Percentiles rank a stretch among this genome's conserved stretches.
Conservation (phyloP, 2,329 filamentous ascomycete genomes). For the Microdochium paspali region DNA sequence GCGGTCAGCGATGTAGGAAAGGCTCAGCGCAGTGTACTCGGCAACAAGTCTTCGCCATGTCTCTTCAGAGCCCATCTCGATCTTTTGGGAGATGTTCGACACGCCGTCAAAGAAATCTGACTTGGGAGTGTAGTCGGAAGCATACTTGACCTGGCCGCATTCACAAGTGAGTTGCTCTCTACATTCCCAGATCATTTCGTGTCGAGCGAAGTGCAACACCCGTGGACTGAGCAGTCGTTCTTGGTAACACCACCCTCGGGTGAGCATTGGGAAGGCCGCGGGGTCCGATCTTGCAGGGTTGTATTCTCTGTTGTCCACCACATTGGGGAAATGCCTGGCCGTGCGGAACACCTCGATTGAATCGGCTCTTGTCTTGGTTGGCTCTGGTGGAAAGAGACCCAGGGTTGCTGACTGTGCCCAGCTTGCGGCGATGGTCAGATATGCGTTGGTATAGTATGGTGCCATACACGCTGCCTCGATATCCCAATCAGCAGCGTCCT, state of each 20-base stretch:
- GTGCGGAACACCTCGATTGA: neutral
- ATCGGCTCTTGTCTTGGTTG: neutral
- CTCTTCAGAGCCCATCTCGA: neutral
- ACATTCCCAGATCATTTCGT: conserved; percentile 6
- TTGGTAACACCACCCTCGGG: conserved; percentile 5
- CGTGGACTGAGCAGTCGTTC: conserved; percentile 4
- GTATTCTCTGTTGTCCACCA: no score
- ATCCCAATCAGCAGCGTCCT: conserved; percentile 14
- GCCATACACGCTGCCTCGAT: conserved; percentile 11
- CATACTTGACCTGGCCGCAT: conserved; percentile 2
- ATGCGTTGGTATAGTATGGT: conserved; percentile 8
- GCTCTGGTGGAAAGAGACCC: conserved; percentile 1
- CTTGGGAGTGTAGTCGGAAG: neutral
- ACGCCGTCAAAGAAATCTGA: neutral
- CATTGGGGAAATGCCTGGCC: no score
- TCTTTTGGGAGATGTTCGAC: neutral
- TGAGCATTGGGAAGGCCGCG: neutral
- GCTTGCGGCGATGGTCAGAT: conserved; percentile 9
- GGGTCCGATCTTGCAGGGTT: no score
- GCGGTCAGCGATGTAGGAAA: conserved; percentile 4
- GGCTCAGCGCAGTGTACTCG: conserved; percentile 2
- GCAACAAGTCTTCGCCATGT: conserved; percentile 1
- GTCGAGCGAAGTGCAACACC: conserved; percentile 3
- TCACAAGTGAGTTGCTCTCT: conserved; percentile 1
- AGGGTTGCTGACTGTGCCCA: conserved; percentile 1